Evolutionary conservation across 352 stramenopile genomes (phyloP).

Genomic region (Phytopythium helicoides): DNA sequence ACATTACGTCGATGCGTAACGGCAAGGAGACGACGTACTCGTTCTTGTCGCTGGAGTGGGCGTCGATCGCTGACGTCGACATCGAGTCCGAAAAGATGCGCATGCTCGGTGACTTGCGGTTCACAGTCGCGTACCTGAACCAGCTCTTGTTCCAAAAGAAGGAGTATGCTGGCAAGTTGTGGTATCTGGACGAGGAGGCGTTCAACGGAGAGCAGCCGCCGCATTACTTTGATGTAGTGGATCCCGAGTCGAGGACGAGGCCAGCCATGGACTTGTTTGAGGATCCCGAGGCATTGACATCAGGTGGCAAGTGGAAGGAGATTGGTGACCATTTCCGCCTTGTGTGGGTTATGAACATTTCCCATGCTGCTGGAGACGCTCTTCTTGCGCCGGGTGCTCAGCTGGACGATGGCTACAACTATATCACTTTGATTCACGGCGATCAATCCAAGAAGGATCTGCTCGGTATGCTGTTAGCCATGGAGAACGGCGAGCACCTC

Average conservation of each 20-base stretch:
- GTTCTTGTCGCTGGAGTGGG: conserved; percentile 84
- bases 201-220: conserved; percentile 6
- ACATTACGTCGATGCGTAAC: conserved; percentile 64
- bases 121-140: conserved; percentile 56
- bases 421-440: conserved; percentile 53
- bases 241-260: conserved; percentile 22
- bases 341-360: conserved; percentile 67
- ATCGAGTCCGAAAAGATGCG: conserved; percentile 73
- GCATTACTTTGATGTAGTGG: conserved; percentile 38
- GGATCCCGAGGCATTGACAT: conserved; percentile 1
- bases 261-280: conserved; percentile 49
- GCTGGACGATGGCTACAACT: conserved; percentile 63
- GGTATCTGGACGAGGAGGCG: conserved; percentile 54
- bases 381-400: conserved; percentile 40
- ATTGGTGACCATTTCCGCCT: conserved; percentile 49
- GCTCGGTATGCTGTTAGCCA: conserved; percentile 39
- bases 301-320: conserved; percentile 38
- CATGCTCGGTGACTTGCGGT: conserved; percentile 55
- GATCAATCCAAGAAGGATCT: conserved; percentile 32
- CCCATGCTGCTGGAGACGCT: conserved; percentile 48
- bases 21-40: conserved; percentile 62
- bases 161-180: conserved; percentile 56
- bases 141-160: conserved; percentile 53
- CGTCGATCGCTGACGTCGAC: conserved; percentile 81
- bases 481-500: conserved; percentile 53